Evolutionary conservation across 2,329 filamentous ascomycete species (phyloP), one percentile per base, ranked within the genome.

Genomic region (Phaeosphaeria sp.): DNA sequence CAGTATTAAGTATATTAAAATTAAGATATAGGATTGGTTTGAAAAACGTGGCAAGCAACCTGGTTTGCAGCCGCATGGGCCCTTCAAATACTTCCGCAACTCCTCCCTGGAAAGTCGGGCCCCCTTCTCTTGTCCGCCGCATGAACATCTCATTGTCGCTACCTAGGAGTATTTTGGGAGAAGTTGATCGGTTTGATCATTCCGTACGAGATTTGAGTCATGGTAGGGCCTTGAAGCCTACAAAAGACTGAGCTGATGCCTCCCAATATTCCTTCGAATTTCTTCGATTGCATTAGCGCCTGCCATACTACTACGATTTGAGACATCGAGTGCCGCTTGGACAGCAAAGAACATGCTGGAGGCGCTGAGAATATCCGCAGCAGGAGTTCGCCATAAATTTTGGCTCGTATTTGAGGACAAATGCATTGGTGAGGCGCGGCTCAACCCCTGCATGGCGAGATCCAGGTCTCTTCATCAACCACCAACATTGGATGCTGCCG

Each of bases 51-150:
- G 53, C 55, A 55, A 44, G 58, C 54, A 57, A 56, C 59, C 59
- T 59, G 56, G 41, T 44, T 52, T n/a, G 50, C 42, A 46, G 61
- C 56, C 51, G 50, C 42, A 59, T 36, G 50, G 36, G 53, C 54
- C 36, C 48, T 59, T 64, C 59, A 67, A 59, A 58, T 64, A 67
- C 61, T 62, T 21, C 18, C 11, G 30, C 30, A 36, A 11, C 9
- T 36, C 30, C 7, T 13, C 43, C 41, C 52, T 49, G 20, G 44
- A 30, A 58, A 52, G 36, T 49, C 23, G 50, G 54, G 53, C 53
- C 48, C 48, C 43, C 7, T 23, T n/a, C 21, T 25, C 5, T 18
- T 18, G 11, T 30, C 25, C 46, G 46, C 23, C 6, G 7, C 23
- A 20, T 30, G 23, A 17, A 48, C 23, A 48, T n/a, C 41, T 18